phyloP scores from a whole-genome alignment of 2,329 filamentous ascomycete species.

The Emericellopsis atlantica region DNA sequence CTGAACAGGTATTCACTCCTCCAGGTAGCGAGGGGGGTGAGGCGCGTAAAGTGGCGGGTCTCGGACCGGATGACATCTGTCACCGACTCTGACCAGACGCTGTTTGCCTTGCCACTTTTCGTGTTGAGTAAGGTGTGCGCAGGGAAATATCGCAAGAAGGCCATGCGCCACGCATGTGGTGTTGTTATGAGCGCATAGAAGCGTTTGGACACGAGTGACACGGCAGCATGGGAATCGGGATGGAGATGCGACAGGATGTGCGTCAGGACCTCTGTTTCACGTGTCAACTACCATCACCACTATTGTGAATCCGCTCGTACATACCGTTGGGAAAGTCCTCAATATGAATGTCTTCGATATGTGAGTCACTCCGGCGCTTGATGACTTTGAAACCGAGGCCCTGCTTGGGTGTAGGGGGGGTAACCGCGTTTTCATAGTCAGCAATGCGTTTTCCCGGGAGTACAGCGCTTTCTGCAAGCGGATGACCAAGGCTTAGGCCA shows the following conservation, averaged over 20 bases:
- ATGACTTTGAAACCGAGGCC: constrained; percentile 42
- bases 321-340: constrained; percentile 71
- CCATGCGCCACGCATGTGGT: constrained; percentile 86
- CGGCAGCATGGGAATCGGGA: constrained; percentile 67
- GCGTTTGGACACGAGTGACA: constrained; percentile 76
- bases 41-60: constrained; percentile 65
- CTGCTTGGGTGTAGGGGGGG: constrained; percentile 30
- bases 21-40: constrained; percentile 83
- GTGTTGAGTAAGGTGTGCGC: constrained; percentile 39
- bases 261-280: constrained; percentile 69
- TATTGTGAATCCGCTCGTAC: constrained; percentile 9
- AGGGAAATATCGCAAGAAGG: constrained; percentile 83
- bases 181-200: constrained; percentile 82
- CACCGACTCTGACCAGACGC: constrained; percentile 29
- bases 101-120: constrained; percentile 20
- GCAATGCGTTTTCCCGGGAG: constrained; percentile 38
- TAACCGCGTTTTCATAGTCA: constrained; percentile 49
- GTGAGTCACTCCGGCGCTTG: constrained; percentile 26
- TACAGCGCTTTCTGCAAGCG: constrained; percentile 7
- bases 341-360: constrained; percentile 28
- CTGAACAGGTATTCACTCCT: constrained; percentile 88
- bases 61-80: constrained; percentile 53
- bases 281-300: not conserved
- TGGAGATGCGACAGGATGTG: constrained; percentile 85
- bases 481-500: constrained; percentile 32